These are phyloP conservation scores for Pterulicium gracile DNA, from an alignment of 1,284 basidiomycete species.

Conservation along the genomic window DNA sequence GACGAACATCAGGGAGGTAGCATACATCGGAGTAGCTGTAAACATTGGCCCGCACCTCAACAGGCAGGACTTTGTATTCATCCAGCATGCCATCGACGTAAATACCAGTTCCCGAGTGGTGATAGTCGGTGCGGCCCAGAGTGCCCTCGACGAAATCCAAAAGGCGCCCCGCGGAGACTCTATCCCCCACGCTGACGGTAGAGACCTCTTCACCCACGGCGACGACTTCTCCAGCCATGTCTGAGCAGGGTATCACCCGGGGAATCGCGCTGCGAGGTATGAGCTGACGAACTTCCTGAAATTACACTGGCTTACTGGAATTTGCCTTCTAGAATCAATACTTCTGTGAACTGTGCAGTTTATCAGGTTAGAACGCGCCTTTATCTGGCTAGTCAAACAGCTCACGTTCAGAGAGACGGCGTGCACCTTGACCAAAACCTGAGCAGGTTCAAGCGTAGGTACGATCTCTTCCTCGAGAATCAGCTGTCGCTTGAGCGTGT, in stretches of 20 bases:
- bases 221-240: not conserved
- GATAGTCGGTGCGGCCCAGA: not conserved
- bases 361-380: not conserved
- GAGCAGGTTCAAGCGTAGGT: not conserved
- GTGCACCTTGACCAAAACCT: not conserved
- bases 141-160: not conserved
- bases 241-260: not conserved
- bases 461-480: not conserved
- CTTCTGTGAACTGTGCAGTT: not conserved
- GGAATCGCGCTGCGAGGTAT: constrained; percentile 1
- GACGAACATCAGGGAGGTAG: too few species aligned
- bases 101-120: not conserved
- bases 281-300: too few species aligned
- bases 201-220: not conserved
- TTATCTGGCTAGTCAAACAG: not conserved
- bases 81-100: not conserved
- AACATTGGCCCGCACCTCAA: not conserved
- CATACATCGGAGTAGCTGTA: not conserved
- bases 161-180: not conserved
- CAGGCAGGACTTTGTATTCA: not conserved
- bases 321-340: not conserved
- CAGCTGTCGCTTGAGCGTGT: not conserved
- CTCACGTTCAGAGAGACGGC: not conserved
- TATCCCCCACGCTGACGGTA: not conserved
- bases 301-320: not conserved